Base-by-base conservation (phyloP, 352 stramenopile species). In the Globisporangium middletonii region DNA sequence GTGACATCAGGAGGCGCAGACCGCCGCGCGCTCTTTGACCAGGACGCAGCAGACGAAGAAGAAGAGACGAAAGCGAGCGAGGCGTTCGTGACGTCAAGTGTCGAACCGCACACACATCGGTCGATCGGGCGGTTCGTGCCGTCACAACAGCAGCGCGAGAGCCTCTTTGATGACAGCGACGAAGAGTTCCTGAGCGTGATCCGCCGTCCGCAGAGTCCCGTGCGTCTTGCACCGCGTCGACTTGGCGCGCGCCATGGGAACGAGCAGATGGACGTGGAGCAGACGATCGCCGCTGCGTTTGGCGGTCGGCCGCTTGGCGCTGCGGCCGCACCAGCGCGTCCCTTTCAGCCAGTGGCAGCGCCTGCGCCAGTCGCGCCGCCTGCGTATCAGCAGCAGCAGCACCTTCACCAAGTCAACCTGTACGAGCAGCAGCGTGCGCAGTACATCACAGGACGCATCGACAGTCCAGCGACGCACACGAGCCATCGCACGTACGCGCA, bases 91-190 rank as follows among this genome's bases (percentile, higher is more conserved):
- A 56, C n/a, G 12, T 47, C 19, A 19, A 8, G 30, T 35, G 30
- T 35, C 30, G 30, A 35, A 15, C 3, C 41, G 12, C 12, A 13
- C 15, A 47, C 41, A 26, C 28, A 64, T 23, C 51, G 58, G 30
- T 64, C 58, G 26, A 53, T 64, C 6, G 27, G 16, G 3, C 47
- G 18, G 38, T 59, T 64, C 11, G 45, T 46, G 11, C 35, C 53
- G 13, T 38, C 23, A 23, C 23, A 23, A 0, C 23, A 23, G 4
- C 51, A 64, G 0, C 50, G 49, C 16, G 30, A 35, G 30, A 55
- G 45, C 27, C 41, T 59, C 18, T 64, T 59, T 50, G 58, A 64
- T 46, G 58, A 64, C 41, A 64, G 58, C 45, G 58, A 64, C 51
- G 58, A 64, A 50, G 58, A 59, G 45, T 64, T 64, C 19, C 27